Conservation (phyloP, 352 stramenopile species). For the Peronospora tabacina region DNA sequence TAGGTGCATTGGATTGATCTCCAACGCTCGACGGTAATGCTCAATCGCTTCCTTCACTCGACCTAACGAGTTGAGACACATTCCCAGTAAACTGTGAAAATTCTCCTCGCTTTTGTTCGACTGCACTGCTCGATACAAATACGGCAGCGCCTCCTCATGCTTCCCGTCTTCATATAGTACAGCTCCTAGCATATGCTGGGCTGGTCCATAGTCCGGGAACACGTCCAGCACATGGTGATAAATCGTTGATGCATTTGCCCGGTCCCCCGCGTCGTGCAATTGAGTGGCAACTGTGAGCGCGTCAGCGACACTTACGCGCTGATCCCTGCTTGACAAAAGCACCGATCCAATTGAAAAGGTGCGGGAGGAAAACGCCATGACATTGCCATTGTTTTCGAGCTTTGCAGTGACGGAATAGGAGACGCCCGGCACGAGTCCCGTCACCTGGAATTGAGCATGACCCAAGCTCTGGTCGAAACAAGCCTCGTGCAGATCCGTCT, state of each 20-base stretch:
- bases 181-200: slow-evolving; percentile 47
- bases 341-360: slow-evolving; percentile 56
- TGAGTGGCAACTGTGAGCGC: slow-evolving; percentile 36
- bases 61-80: slow-evolving; percentile 40
- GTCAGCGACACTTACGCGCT: slow-evolving; percentile 35
- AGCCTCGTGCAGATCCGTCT: slow-evolving; percentile 33
- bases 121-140: slow-evolving; percentile 38
- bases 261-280: slow-evolving; percentile 33
- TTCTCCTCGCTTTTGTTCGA: slow-evolving; percentile 37
- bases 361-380: slow-evolving; percentile 56
- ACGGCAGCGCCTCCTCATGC: slow-evolving; percentile 20
- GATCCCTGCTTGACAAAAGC: slow-evolving; percentile 12
- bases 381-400: slow-evolving; percentile 38
- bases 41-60: slow-evolving; percentile 37
- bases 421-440: slow-evolving; percentile 45
- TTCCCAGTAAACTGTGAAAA: slow-evolving; percentile 48
- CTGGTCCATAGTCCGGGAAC: slow-evolving; percentile 37
- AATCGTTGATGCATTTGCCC: slow-evolving; percentile 27
- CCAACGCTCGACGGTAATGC: slow-evolving; percentile 41
- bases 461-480: slow-evolving; percentile 54
- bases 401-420: slow-evolving; percentile 47
- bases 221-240: slow-evolving; percentile 48
- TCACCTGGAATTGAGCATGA: slow-evolving; percentile 47
- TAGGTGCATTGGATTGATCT: slow-evolving; percentile 38
- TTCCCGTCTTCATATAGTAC: slow-evolving; percentile 40